These are phyloP conservation scores for Rhinocladiella mackenziei DNA, from an alignment of 2,329 filamentous ascomycete genomes.

Conservation along the genomic window DNA sequence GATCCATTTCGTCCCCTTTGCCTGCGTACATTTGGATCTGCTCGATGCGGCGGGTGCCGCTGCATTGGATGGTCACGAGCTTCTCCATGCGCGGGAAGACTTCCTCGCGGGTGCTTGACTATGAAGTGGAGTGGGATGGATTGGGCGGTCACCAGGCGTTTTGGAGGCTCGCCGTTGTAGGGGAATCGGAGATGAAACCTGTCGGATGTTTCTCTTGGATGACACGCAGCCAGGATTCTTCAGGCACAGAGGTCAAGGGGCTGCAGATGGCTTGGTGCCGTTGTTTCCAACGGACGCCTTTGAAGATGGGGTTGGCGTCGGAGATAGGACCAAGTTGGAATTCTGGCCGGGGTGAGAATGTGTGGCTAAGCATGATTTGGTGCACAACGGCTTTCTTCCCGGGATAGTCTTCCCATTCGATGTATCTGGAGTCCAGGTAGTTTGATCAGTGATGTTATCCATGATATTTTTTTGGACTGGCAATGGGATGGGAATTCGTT, in stretches of 20 bases:
- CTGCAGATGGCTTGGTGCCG: conserved; percentile 55
- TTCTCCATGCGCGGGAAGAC: conserved; percentile 59
- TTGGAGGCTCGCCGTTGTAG: conserved; percentile 60
- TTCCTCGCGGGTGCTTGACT: conserved; percentile 56
- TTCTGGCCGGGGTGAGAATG: conserved; percentile 50
- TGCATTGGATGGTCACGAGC: conserved; percentile 62
- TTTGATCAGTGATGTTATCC: no score
- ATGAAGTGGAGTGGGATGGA: conserved; percentile 62
- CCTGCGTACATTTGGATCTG: conserved; percentile 64
- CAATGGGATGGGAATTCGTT: background rate
- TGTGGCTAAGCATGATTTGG: conserved; percentile 52
- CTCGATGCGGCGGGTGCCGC: conserved; percentile 64
- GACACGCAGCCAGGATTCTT: conserved; percentile 57
- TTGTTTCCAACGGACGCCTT: conserved; percentile 55
- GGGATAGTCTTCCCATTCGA: conserved; percentile 68
- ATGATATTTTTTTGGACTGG: no score
- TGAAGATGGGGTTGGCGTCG: conserved; percentile 54
- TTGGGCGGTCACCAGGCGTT: conserved; percentile 53
- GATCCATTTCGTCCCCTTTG: conserved; percentile 60
- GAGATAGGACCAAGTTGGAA: conserved; percentile 56
- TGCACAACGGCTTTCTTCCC: conserved; percentile 61
- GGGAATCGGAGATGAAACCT: conserved; percentile 63
- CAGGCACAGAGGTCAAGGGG: conserved; percentile 47
- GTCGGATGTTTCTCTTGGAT: conserved; percentile 56
- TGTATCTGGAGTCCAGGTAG: conserved; percentile 53